Conservation (phyloP, 176 grass and related monocot genomes). For the Rhynchospora pubera region DNA sequence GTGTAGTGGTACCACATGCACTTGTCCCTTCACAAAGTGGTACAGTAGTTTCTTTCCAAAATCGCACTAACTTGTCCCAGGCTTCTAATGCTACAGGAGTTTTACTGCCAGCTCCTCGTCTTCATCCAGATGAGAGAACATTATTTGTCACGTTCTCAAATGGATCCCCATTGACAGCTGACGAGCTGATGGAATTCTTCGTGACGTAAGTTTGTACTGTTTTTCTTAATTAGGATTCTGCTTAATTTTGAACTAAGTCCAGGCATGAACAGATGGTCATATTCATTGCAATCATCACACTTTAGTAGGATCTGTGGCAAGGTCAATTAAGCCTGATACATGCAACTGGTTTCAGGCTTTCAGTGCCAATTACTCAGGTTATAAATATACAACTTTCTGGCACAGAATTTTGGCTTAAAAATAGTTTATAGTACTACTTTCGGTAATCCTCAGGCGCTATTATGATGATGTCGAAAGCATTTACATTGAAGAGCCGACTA, state of each 20-base stretch:
- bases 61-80: background rate
- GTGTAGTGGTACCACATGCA: background rate
- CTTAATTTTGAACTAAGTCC: background rate
- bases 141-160: constrained; percentile 69
- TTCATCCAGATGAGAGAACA: constrained; percentile 54
- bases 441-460: constrained; percentile 20
- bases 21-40: background rate
- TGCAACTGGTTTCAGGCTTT: background rate
- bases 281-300: background rate
- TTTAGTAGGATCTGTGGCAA: background rate
- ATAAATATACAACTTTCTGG: background rate
- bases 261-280: background rate
- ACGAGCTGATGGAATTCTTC: constrained; percentile 49
- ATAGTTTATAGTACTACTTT: background rate
- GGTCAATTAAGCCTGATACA: background rate
- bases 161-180: constrained; percentile 40
- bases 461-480: constrained; percentile 38
- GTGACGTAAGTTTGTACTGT: constrained; percentile 26
- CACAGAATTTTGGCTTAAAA: background rate
- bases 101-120: constrained; percentile 4
- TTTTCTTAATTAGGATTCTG: background rate
- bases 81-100: background rate
- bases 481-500: constrained; percentile 30
- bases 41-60: background rate
- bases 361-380: background rate